Base-by-base conservation (phyloP, 768 basidiomycete genomes). In the Mrakia blollopis region DNA sequence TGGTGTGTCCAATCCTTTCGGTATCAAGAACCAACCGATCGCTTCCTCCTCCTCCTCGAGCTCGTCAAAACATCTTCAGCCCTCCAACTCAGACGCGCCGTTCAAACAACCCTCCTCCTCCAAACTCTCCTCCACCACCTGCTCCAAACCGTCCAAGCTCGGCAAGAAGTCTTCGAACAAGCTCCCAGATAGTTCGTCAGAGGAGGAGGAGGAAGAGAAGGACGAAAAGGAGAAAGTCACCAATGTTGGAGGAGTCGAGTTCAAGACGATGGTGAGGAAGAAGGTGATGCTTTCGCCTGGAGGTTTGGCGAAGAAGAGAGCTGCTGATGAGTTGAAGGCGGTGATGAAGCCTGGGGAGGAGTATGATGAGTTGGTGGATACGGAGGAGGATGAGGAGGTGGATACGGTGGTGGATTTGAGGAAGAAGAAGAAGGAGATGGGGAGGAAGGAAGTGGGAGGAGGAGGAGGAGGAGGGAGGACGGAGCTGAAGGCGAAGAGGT, bases 61-160 rank as follows among this genome's bases (percentile, higher is more conserved):
- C 47, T 41, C 39, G 6, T 41, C 39, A 5, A 50, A 21, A 14
- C 47, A 18, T 7, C 47, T 50, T 18, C 47, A 65, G 37, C 37
- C 63, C 63, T 65, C 63, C 63, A 37, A 65, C 30, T 35, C 32
- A 13, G 63, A 35, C 63, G 37, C 37, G 32, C 18, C 37, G 10
- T 65, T 39, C 63, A 39, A 65, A 65, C 32, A n/a, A n/a, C n/a
- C n/a, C n/a, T n/a, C n/a, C n/a, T n/a, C 63, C 16, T 39, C 63
- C 32, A 50, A 21, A 3, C 63, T 32, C 21, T 14, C 21, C 32
- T 28, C 21, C n/a, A n/a, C n/a, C n/a, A n/a, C n/a, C 11, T 44
- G 11, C 28, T 65, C 63, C 7, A 65, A 39, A 65, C 30, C 63
- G 4, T 35, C 63, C 2, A 50, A 50, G 47, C 16, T 50, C 14